These are phyloP conservation scores for Skeletonema grethae DNA, from an alignment of 108 stramenopile genomes.

Conservation along the genomic window DNA sequence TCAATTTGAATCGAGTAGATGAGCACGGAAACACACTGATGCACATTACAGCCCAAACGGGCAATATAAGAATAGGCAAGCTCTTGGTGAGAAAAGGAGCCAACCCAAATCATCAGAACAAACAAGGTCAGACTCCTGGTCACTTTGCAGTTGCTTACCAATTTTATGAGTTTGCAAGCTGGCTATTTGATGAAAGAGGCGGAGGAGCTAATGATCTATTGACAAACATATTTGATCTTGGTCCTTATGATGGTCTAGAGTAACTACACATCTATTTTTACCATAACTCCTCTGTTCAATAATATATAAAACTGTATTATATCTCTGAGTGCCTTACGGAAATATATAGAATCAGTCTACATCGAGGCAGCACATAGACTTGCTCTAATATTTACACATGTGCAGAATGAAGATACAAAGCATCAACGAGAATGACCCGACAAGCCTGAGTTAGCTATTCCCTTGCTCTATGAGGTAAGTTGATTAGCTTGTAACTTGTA, in stretches of 20 bases:
- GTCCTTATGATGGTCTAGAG: constrained; percentile 80
- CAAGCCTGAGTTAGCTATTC: no score
- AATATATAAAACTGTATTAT: no score
- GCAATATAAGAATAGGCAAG: constrained; percentile 68
- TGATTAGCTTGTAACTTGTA: no score
- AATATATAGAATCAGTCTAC: no score
- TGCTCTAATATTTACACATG: no score
- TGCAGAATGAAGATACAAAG: no score
- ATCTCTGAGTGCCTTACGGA: no score
- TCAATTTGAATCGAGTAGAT: constrained; percentile 76
- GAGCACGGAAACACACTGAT: constrained; percentile 87
- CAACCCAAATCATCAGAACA: constrained; percentile 90
- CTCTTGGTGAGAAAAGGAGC: constrained; percentile 76
- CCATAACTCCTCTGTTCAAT: no score
- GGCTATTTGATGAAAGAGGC: constrained; percentile 69
- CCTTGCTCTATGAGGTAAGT: no score
- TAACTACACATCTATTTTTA: neutral
- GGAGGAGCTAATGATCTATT: constrained; percentile 63
- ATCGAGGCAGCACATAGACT: no score
- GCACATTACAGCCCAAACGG: constrained; percentile 79
- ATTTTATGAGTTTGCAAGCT: constrained; percentile 77
- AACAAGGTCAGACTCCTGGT: constrained; percentile 77
- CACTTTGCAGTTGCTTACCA: constrained; percentile 88
- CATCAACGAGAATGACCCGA: no score
- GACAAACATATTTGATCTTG: constrained; percentile 69